Evolutionary conservation across 352 stramenopile genomes (phyloP).

Genomic region (Plasmopara halstedii): DNA sequence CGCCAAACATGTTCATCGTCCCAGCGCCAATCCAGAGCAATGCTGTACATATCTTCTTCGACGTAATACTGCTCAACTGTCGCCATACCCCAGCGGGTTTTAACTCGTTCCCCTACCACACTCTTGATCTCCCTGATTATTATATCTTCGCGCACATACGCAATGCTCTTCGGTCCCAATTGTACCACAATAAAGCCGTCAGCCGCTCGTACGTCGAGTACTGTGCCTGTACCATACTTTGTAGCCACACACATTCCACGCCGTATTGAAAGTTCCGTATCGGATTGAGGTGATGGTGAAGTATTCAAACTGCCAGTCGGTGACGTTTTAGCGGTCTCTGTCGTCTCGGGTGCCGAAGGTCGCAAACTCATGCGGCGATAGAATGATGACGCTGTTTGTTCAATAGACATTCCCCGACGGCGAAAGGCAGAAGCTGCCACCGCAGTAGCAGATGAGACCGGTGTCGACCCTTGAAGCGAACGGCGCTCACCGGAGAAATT

Average conservation of each 20-base stretch:
- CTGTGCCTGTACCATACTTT: slow-evolving; percentile 63
- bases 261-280: slow-evolving; percentile 32
- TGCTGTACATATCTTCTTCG: slow-evolving; percentile 86
- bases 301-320: slow-evolving; percentile 15
- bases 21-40: slow-evolving; percentile 83
- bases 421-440: slow-evolving; percentile 22
- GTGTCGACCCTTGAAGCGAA: slow-evolving; percentile 33
- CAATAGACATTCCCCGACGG: slow-evolving; percentile 43
- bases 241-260: slow-evolving; percentile 69
- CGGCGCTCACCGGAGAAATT: slow-evolving; percentile 35
- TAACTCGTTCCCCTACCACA: slow-evolving; percentile 75
- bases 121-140: slow-evolving; percentile 80
- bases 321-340: slow-evolving; percentile 17
- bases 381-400: slow-evolving; percentile 41
- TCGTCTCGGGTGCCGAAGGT: slow-evolving; percentile 25
- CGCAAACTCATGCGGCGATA: slow-evolving; percentile 49
- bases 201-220: slow-evolving; percentile 61
- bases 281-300: slow-evolving; percentile 23
- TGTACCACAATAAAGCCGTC: slow-evolving; percentile 75
- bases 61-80: slow-evolving; percentile 82
- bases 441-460: slow-evolving; percentile 23
- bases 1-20: slow-evolving; percentile 83
- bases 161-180: slow-evolving; percentile 59
- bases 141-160: slow-evolving; percentile 55
- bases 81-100: slow-evolving; percentile 77